A percentile compares a stretch with the other conserved stretches of the same genome.
These are phyloP conservation scores for Testicularia cyperi DNA, from an alignment of 1,284 basidiomycete genomes.

Conservation along the genomic window DNA sequence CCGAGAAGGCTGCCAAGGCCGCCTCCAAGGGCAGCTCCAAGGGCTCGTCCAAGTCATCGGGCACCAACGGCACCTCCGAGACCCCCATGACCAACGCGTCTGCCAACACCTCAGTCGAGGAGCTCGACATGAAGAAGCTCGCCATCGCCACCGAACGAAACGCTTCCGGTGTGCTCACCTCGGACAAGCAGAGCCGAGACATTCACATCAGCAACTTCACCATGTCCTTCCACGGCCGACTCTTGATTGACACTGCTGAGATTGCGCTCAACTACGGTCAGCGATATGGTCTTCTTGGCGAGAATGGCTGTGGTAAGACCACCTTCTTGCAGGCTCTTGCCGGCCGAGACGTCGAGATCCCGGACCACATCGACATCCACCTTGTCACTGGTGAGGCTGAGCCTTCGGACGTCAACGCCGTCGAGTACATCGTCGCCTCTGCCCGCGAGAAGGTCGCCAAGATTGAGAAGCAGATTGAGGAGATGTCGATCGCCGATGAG, in stretches of 20 bases:
- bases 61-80: conserved; percentile 39
- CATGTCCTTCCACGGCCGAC: conserved; percentile 92
- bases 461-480: conserved; percentile 91
- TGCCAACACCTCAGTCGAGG: conserved; percentile 41
- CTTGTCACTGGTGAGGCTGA: conserved; percentile 93
- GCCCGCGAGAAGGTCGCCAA: conserved; percentile 93
- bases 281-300: conserved; percentile 87
- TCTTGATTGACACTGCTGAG: conserved; percentile 86
- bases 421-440: conserved; percentile 92
- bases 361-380: conserved; percentile 95
- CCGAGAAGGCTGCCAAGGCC: conserved; percentile 59
- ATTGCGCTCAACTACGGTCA: conserved; percentile 95
- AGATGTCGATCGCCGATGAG: conserved; percentile 82
- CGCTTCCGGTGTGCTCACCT: conserved; percentile 77
- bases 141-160: conserved; percentile 57
- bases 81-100: conserved; percentile 50
- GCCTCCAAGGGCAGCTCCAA: conserved; percentile 49
- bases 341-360: conserved; percentile 79
- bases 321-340: conserved; percentile 61
- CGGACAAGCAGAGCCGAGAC: conserved; percentile 87
- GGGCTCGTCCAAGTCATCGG: conserved; percentile 43
- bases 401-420: conserved; percentile 89
- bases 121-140: conserved; percentile 59
- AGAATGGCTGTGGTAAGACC: conserved; percentile 97
- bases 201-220: conserved; percentile 97